Percentiles rank a stretch among this genome's conserved stretches.
phyloP scores from a whole-genome alignment of 345 rosid genomes.

The Gossypium mustelinum region DNA sequence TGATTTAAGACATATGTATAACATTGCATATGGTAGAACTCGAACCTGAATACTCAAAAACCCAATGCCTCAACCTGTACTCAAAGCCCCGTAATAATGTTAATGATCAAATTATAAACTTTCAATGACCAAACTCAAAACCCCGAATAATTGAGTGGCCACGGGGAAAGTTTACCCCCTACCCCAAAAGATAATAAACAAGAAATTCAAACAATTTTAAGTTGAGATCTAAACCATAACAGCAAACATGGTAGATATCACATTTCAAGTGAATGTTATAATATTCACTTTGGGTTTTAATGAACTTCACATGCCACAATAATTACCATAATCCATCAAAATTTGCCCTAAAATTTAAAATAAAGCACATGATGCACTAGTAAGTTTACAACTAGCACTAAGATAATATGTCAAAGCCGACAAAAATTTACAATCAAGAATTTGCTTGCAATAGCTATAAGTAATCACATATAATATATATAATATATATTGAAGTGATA shows the following conservation, averaged over 20 bases:
- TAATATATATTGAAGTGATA: background rate
- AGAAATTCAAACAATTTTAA: constrained; percentile 17
- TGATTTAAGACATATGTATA: too few relatives aligned
- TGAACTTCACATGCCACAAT: background rate
- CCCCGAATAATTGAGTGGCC: too few relatives aligned
- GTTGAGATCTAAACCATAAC: background rate
- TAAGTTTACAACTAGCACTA: background rate
- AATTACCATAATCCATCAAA: background rate
- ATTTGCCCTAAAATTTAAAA: background rate
- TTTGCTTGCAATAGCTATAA: background rate
- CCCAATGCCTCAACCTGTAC: too few relatives aligned
- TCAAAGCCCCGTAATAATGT: too few relatives aligned
- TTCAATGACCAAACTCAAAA: too few relatives aligned
- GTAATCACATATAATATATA: background rate
- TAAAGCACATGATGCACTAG: background rate
- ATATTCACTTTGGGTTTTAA: background rate
- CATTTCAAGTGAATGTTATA: background rate
- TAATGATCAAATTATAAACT: too few relatives aligned
- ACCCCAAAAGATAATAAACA: too few relatives aligned
- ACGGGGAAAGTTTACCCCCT: too few relatives aligned
- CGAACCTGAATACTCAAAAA: too few relatives aligned
- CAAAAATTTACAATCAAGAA: background rate
- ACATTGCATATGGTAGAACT: too few relatives aligned
- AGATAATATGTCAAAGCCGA: background rate
- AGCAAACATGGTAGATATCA: background rate